Evolutionary conservation across 2,329 filamentous ascomycete species (phyloP).

Genomic region (Botrytis cinerea): DNA sequence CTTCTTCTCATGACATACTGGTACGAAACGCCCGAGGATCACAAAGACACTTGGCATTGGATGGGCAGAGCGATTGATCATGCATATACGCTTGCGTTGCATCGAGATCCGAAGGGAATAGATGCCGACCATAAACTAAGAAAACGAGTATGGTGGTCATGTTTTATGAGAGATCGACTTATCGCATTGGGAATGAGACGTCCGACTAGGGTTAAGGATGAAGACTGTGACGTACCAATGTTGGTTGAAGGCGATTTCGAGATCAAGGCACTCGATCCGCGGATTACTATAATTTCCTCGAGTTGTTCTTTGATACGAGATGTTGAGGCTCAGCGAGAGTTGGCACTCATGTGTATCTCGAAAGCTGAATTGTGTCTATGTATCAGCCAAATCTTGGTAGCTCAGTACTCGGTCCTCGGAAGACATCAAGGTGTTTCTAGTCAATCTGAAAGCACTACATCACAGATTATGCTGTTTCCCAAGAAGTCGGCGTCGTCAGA

Average conservation of each 20-base stretch:
- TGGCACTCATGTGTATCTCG: constrained; percentile 87
- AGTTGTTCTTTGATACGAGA: constrained; percentile 74
- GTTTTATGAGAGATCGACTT: constrained; percentile 90
- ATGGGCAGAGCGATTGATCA: constrained; percentile 94
- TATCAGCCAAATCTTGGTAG: constrained; percentile 84
- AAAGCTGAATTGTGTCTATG: constrained; percentile 88
- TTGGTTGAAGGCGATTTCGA: constrained; percentile 84
- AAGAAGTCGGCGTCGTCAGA: constrained; percentile 82
- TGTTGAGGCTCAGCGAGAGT: constrained; percentile 69
- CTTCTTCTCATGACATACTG: constrained; percentile 93
- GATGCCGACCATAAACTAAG: constrained; percentile 77
- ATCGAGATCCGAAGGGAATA: constrained; percentile 82
- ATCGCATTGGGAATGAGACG: constrained; percentile 92
- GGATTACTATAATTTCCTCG: constrained; percentile 66
- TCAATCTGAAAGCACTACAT: constrained; percentile 68
- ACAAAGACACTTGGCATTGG: constrained; percentile 99
- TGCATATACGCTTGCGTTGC: constrained; percentile 89
- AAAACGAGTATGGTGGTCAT: constrained; percentile 98
- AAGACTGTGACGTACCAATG: constrained; percentile 94
- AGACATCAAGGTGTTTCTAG: constrained; percentile 78
- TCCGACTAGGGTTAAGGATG: constrained; percentile 87
- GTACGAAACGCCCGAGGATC: constrained; percentile 95
- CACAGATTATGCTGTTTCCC: constrained; percentile 85
- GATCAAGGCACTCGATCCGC: constrained; percentile 65
- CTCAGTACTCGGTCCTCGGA: constrained; percentile 89